Evolutionary conservation across 2,329 filamentous ascomycete genomes (phyloP), one percentile per base, ranked within the genome.

Genomic region (Eurotiales sp.): DNA sequence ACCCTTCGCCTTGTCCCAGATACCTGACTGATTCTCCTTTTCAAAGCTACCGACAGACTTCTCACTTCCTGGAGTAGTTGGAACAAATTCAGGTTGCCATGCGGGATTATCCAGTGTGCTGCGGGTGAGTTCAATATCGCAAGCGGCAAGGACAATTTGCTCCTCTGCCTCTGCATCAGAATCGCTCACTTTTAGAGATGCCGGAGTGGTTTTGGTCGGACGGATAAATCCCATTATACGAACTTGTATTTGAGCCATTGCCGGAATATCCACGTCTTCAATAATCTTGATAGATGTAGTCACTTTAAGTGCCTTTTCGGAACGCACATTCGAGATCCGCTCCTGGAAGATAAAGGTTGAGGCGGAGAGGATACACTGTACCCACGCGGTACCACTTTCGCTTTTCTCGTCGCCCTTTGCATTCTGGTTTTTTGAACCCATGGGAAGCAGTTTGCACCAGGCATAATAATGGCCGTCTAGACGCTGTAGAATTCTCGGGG

Each of bases 381-480:
- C 72, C 85, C 85, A 88, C 0, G 77, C 4, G 6, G 17, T 23
- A 8, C 15, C 11, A 11, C 14, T 6, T 14, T 30, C 44, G 3
- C n/a, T 22, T 22, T 39, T 46, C 30, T 43, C 46, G 15, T 42
- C 37, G 15, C 15, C 25, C 3, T 41, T 27, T 8, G 19, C 4
- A 4, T 19, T 30, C 21, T 11, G 15, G 15, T 15, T 27, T 15
- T 22, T 34, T 8, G 21, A 4, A 19, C 15, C 36, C 12, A 1
- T 19, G 12, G 11, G 42, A 12, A 40, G 8, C 8, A 53, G 4
- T 43, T 41, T 53, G 29, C 45, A 79, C 84, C 85, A 88, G 3
- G 82, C 84, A 34, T 85, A 82, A 59, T 84, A 88, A 6, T 84
- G 75, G 0, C 85, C 85, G 11, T 72, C 68, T 45, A 87, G 72